Evolutionary conservation across 139 green algal species (phyloP).

Genomic region (Volvox africanus): DNA sequence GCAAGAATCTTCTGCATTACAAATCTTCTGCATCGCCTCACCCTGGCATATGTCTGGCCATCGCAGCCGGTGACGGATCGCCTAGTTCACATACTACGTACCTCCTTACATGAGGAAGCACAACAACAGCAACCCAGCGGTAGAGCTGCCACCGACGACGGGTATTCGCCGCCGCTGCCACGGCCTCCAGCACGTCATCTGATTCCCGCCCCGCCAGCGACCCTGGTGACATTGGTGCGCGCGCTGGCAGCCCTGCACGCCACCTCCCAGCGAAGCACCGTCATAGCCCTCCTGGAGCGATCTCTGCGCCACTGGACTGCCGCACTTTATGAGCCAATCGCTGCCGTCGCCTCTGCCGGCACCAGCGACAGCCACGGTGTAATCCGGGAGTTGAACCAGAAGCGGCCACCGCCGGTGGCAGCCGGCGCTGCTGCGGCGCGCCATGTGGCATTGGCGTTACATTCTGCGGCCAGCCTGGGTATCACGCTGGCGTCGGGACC

Average conservation of each 20-base stretch:
- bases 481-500: not conserved
- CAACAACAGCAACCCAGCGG: not conserved
- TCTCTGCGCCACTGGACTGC: not conserved
- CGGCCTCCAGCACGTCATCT: not conserved
- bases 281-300: not conserved
- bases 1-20: too few species aligned
- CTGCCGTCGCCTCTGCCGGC: too few species aligned
- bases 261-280: slow-evolving; percentile 1
- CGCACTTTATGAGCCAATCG: too few species aligned
- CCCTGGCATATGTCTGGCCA: not conserved
- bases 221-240: slow-evolving; percentile 28
- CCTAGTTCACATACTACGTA: not conserved
- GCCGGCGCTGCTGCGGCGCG: not conserved
- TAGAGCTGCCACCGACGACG: not conserved
- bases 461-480: not conserved
- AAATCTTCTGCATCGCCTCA: not conserved
- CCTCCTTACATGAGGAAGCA: not conserved
- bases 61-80: slow-evolving; percentile 15
- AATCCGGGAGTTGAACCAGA: not conserved
- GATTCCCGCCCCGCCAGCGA: not conserved
- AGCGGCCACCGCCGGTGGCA: not conserved
- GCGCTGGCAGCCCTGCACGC: not conserved
- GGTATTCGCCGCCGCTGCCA: not conserved
- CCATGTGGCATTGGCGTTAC: slow-evolving; percentile 18
- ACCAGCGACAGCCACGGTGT: too few species aligned